Base-by-base conservation (phyloP, 2,329 filamentous ascomycete genomes). In the Fusarium palustre region DNA sequence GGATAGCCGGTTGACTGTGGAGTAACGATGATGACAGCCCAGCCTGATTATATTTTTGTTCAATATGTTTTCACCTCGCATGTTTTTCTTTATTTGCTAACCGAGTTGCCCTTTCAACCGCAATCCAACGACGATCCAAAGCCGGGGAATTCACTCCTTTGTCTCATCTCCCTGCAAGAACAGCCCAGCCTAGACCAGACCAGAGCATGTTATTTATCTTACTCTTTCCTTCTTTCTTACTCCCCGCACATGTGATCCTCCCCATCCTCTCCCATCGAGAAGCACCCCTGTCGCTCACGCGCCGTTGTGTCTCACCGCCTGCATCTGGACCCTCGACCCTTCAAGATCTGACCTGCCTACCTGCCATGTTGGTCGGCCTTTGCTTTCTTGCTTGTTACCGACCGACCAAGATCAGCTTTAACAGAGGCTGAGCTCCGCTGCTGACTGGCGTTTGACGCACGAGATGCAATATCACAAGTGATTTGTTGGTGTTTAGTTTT, bases 221-320 rank as follows among this genome's bases (percentile, higher is more conserved):
- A n/a, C 18, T 38, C 33, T 22, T 18, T 18, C 22, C 33, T 33
- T 28, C 8, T 7, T 33, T 28, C 8, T 7, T n/a, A n/a, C 34
- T 41, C 48, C 48, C 34, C 48, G 24, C 34, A 34, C 52, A 48
- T 48, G 41, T 38, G 52, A 55, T 47, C n/a, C 31, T 22, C 24
- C 49, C 28, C 41, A n/a, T 28, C 49, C 12, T 47, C 45, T 5
- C 36, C 16, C 16, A 64, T 64, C 39, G 43, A 28, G 20, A 24
- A 30, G 38, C 28, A 4, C 46, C 24, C 24, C 12, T 46, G 41
- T 20, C 49, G 62, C 54, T 70, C 66, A 69, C 66, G 62, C 66
- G 66, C 62, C 38, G 16, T 52, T 47, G 30, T 67, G 62, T 70
- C 64, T 69, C 66, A 69, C 66, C 66, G 66, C 66, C 38, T 20